A percentile compares a stretch with the other conserved stretches of the same genome.
These are phyloP conservation scores for Lachnellula arida DNA, from an alignment of 2,329 filamentous ascomycete genomes.

Conservation along the genomic window DNA sequence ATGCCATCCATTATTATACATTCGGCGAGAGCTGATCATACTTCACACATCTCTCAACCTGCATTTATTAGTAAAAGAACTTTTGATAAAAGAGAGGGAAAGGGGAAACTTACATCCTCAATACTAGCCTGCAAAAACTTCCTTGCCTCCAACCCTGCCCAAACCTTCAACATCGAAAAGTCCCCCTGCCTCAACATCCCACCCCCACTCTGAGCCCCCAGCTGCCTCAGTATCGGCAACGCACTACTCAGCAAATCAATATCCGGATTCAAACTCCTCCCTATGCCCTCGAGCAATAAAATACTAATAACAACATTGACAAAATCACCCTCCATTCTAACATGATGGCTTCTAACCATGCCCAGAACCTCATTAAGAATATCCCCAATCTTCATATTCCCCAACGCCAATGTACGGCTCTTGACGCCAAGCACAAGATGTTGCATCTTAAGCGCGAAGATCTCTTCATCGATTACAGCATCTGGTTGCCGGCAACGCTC, in stretches of 20 bases:
- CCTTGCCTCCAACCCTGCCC: conserved; percentile 84
- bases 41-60: conserved; percentile 86
- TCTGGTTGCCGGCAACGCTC: conserved; percentile 90
- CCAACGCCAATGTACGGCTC: conserved; percentile 81
- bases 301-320: conserved; percentile 98
- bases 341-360: conserved; percentile 91
- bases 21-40: conserved; percentile 87
- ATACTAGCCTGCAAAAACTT: conserved; percentile 86
- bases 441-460: conserved; percentile 96
- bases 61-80: background rate
- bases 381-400: conserved; percentile 94
- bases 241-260: conserved; percentile 83
- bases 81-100: background rate
- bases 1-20: conserved; percentile 45
- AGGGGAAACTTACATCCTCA: conserved; percentile 63
- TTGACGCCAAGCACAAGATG: conserved; percentile 91
- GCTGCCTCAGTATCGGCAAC: conserved; percentile 81
- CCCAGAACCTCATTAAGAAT: conserved; percentile 83
- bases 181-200: conserved; percentile 67
- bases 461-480: conserved; percentile 79
- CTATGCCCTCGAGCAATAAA: conserved; percentile 88
- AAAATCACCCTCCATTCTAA: conserved; percentile 92
- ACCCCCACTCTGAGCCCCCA: conserved; percentile 72
- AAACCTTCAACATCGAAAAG: conserved; percentile 83
- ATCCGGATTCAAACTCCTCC: conserved; percentile 77